Evolutionary conservation across 2,329 filamentous ascomycete species (phyloP).

Genomic region (Neonectria faginata): DNA sequence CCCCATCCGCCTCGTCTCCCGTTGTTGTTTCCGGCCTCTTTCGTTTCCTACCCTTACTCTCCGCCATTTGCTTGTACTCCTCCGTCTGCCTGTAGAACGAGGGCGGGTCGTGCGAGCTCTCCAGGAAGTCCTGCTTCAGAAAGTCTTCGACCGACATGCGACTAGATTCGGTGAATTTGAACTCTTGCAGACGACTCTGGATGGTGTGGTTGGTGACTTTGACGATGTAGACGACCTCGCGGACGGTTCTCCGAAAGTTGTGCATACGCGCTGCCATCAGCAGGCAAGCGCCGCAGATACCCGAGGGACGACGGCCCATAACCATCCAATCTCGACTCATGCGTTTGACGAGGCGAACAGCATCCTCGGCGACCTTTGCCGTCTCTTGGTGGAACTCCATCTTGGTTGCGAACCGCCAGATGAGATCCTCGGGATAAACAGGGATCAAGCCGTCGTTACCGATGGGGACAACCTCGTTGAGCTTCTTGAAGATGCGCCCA

Average conservation of each 20-base stretch:
- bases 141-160: constrained; percentile 90
- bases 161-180: constrained; percentile 86
- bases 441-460: constrained; percentile 74
- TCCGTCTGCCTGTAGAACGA: constrained; percentile 78
- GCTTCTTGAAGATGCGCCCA: constrained; percentile 87
- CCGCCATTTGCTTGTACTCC: constrained; percentile 67
- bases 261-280: constrained; percentile 98
- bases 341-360: constrained; percentile 85
- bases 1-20: constrained; percentile 38
- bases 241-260: constrained; percentile 92
- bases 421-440: constrained; percentile 88
- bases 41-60: constrained; percentile 61
- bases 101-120: constrained; percentile 83
- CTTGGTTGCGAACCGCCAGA: constrained; percentile 89
- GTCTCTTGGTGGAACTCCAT: constrained; percentile 89
- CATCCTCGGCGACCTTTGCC: constrained; percentile 87
- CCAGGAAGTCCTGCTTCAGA: constrained; percentile 75
- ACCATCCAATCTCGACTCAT: constrained; percentile 99
- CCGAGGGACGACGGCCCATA: constrained; percentile 90
- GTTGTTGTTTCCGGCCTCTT: constrained; percentile 55
- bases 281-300: constrained; percentile 92
- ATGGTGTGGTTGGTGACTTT: constrained; percentile 96
- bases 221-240: constrained; percentile 97
- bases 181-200: constrained; percentile 90
- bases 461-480: constrained; percentile 78